Evolutionary conservation across 2,329 filamentous ascomycete species (phyloP).

Genomic region (Phialemonium atrogriseum): DNA sequence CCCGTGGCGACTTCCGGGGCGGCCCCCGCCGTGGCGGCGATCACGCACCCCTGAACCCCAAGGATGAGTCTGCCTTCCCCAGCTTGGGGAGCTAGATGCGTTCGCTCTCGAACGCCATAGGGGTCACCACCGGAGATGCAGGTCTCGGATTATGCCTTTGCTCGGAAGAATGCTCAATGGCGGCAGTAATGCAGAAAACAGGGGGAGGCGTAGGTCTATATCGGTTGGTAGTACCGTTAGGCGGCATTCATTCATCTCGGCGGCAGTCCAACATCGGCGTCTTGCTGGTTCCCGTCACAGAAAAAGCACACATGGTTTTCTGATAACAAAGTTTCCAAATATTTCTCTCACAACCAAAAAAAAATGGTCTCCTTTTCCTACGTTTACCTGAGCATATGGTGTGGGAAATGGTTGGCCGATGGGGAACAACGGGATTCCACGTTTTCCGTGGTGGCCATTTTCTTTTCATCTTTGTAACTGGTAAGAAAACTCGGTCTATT

Average conservation of each 20-base stretch:
- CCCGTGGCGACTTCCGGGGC: conserved; percentile 33
- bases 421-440: conserved; percentile 4
- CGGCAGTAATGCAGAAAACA: too few relatives aligned
- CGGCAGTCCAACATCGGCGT: too few relatives aligned
- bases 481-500: conserved; percentile 4
- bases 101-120: too few relatives aligned
- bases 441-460: conserved; percentile 6
- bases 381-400: conserved; percentile 8
- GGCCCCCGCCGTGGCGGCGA: conserved; percentile 37
- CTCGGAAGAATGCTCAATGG: too few relatives aligned
- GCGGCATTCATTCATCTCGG: too few relatives aligned
- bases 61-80: conserved; percentile 51
- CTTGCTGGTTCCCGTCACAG: not conserved
- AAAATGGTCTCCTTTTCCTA: conserved; percentile 1
- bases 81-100: conserved; percentile 45
- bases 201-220: too few relatives aligned
- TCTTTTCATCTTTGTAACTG: conserved; percentile 10
- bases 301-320: conserved; percentile 8
- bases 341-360: conserved; percentile 3
- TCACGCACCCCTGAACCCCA: conserved; percentile 44
- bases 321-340: conserved; percentile 5
- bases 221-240: too few relatives aligned
- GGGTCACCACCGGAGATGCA: too few relatives aligned
- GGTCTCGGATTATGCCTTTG: too few relatives aligned
- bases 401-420: conserved; percentile 9